phyloP scores from a whole-genome alignment of 2,329 filamentous ascomycete species.

The Neophaeococcomyces mojaviensis region DNA sequence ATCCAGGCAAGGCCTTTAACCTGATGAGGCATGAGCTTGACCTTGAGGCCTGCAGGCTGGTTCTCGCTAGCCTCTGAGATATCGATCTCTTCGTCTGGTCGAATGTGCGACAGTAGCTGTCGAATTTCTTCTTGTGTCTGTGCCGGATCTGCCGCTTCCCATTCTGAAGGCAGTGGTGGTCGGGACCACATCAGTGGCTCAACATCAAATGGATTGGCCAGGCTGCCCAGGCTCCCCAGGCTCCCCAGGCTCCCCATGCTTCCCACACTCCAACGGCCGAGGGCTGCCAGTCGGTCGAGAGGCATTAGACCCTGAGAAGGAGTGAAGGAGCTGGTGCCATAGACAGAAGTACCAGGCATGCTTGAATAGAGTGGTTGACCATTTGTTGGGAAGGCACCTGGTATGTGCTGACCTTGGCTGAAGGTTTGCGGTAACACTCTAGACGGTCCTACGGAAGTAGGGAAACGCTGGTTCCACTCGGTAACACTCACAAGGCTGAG shows the following conservation, averaged over 20 bases:
- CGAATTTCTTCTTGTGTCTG: slow-evolving; percentile 61
- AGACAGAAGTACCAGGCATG: slow-evolving; percentile 15
- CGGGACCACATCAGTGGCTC: neutral
- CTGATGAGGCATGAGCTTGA: slow-evolving; percentile 71
- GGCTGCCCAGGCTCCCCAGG: neutral
- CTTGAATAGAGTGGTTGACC: slow-evolving; percentile 8
- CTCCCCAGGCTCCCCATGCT: too few relatives aligned
- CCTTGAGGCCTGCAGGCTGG: slow-evolving; percentile 57
- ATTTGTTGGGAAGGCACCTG: slow-evolving; percentile 15
- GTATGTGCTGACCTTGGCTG: slow-evolving; percentile 8
- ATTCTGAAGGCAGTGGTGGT: neutral
- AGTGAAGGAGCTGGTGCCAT: slow-evolving; percentile 4
- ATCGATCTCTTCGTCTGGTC: slow-evolving; percentile 61
- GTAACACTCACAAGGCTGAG: neutral
- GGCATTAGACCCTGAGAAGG: slow-evolving; percentile 1
- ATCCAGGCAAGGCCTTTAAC: slow-evolving; percentile 71
- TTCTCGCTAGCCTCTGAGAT: slow-evolving; percentile 62
- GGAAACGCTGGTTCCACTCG: neutral
- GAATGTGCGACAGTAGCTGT: slow-evolving; percentile 63
- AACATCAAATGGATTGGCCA: slow-evolving; percentile 1
- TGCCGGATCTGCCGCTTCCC: slow-evolving; percentile 34
- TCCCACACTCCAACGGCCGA: neutral
- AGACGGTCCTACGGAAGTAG: neutral
- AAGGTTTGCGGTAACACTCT: slow-evolving; percentile 3
- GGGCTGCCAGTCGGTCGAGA: neutral